Evolutionary conservation across 192 early-diverging fungal species (phyloP).

Genomic region (Coemansia sp.): DNA sequence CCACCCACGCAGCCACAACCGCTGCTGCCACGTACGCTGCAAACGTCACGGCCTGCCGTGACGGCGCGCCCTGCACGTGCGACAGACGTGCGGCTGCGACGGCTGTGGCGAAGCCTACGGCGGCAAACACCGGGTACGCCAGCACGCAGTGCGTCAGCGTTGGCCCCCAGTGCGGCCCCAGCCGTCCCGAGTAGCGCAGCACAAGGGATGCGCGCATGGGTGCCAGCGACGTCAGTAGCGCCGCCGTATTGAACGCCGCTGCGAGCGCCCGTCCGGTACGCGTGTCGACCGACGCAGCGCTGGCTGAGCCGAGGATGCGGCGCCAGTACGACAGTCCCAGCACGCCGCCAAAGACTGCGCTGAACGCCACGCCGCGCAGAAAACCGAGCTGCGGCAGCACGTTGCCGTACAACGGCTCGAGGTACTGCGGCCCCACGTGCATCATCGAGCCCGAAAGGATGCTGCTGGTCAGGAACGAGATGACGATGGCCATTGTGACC

Average conservation of each 20-base stretch:
- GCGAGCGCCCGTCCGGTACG: conserved; percentile 39
- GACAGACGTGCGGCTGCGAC: conserved; percentile 40
- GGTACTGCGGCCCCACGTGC: conserved; percentile 54
- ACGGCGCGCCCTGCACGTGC: conserved; percentile 11
- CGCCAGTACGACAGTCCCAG: conserved; percentile 26
- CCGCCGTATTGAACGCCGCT: conserved; percentile 51
- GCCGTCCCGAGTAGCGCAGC: conserved; percentile 53
- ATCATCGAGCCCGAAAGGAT: conserved; percentile 38
- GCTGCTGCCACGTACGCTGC: conserved; percentile 11
- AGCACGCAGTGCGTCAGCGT: conserved; percentile 56
- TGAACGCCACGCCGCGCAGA: conserved; percentile 30
- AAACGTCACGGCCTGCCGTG: conserved; percentile 9
- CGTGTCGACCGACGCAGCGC: conserved; percentile 16
- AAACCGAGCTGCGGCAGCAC: conserved; percentile 58
- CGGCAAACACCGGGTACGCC: conserved; percentile 52
- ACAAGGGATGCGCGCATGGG: conserved; percentile 46
- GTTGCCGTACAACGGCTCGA: conserved; percentile 69
- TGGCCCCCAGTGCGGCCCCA: conserved; percentile 61
- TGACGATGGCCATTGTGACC: conserved; percentile 11
- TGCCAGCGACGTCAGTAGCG: conserved; percentile 52
- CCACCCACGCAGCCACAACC: conserved; percentile 16
- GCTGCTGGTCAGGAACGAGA: conserved; percentile 19
- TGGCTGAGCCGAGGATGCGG: conserved; percentile 9
- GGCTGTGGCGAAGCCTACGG: conserved; percentile 50
- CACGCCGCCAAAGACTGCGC: conserved; percentile 51